These are phyloP conservation scores for Leptographium wingfieldii DNA, from an alignment of 2,329 filamentous ascomycete species.

Conservation along the genomic window DNA sequence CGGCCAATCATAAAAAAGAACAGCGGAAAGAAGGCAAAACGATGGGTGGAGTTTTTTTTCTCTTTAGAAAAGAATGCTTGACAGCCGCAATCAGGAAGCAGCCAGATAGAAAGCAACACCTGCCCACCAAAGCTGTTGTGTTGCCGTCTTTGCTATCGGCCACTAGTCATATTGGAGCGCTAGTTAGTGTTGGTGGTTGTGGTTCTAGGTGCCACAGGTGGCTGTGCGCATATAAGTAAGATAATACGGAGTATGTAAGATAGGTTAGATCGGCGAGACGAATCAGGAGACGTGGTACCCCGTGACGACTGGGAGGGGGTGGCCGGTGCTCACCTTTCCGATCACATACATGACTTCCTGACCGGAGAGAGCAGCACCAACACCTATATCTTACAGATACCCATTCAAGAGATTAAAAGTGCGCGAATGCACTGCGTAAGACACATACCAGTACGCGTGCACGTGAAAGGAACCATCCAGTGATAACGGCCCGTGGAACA, in stretches of 20 bases:
- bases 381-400: too few relatives aligned
- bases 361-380: too few relatives aligned
- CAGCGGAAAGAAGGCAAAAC: neutral
- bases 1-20: conserved; percentile 30
- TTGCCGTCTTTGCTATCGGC: neutral
- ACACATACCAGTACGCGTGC: neutral
- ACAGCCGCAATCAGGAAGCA: neutral
- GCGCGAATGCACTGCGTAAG: too few relatives aligned
- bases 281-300: neutral
- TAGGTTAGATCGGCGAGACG: neutral
- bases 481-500: neutral
- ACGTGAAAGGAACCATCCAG: neutral
- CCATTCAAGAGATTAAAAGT: too few relatives aligned
- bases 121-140: neutral
- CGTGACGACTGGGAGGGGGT: neutral
- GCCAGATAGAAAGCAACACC: too few relatives aligned
- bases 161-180: neutral
- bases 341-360: neutral
- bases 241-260: neutral
- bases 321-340: neutral
- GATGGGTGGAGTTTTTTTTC: neutral
- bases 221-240: neutral
- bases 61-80: neutral
- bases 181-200: neutral
- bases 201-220: neutral